phyloP scores from a whole-genome alignment of 306 rosid genomes.

The Corylus heterophylla region DNA sequence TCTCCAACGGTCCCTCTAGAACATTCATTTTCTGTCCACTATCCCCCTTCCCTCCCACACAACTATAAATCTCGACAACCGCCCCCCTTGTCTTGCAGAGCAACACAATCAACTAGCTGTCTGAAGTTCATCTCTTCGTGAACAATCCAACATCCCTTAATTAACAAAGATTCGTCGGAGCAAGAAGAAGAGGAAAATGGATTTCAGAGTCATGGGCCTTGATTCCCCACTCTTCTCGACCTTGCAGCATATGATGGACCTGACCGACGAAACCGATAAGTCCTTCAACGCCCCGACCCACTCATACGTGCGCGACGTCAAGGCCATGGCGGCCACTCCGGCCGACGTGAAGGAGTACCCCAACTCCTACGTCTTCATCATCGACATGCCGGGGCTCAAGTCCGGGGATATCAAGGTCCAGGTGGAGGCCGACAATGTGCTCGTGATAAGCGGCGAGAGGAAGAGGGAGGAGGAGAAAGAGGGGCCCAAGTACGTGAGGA shows the following conservation, averaged over 20 bases:
- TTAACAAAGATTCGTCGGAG: too few species aligned
- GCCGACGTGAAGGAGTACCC: constrained; percentile 80
- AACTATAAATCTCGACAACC: constrained; percentile 12
- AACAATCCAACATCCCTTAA: not conserved
- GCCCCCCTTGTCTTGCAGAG: rapidly evolving
- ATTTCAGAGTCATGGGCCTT: constrained; percentile 31
- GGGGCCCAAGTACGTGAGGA: constrained; percentile 66
- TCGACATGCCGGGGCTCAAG: constrained; percentile 94
- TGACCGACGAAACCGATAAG: constrained; percentile 35
- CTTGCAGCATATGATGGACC: constrained; percentile 46
- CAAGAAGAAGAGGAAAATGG: constrained; percentile 24
- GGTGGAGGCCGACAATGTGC: constrained; percentile 86
- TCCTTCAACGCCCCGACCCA: constrained; percentile 51
- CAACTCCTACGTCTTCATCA: constrained; percentile 59
- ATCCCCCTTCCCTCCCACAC: not conserved
- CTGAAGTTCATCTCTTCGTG: too few species aligned
- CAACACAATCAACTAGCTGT: too few species aligned
- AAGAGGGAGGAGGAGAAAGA: constrained; percentile 89
- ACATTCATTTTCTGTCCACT: constrained; percentile 15
- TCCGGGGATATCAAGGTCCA: constrained; percentile 87
- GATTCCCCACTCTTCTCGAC: constrained; percentile 32
- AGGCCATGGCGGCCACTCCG: constrained; percentile 88
- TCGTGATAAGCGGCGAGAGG: constrained; percentile 77
- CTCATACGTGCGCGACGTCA: constrained; percentile 74
- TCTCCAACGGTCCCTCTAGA: constrained; percentile 19